A percentile compares a stretch with the other conserved stretches of the same genome.
Evolutionary conservation across 371 early-diverging fungal species (phyloP).

Genomic region (Mucor indicus): DNA sequence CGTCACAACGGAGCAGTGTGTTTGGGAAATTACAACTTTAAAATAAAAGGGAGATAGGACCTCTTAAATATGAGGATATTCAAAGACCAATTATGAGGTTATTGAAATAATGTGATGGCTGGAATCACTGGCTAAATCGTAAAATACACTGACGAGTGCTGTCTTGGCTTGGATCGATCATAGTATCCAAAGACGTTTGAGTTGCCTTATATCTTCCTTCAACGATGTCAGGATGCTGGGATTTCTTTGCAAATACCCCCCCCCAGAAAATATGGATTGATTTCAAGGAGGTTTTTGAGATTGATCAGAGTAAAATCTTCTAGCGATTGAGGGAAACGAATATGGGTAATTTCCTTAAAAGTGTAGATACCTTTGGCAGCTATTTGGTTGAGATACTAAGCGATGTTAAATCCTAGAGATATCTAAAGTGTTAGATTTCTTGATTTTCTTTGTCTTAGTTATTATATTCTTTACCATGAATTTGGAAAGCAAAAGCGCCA

Average conservation of each 20-base stretch:
- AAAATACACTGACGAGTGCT: constrained; percentile 5
- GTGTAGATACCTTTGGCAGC: constrained; percentile 12
- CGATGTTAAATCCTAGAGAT: constrained; percentile 10
- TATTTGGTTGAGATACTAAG: constrained; percentile 5
- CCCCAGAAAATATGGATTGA: constrained; percentile 8
- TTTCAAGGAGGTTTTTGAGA: constrained; percentile 4
- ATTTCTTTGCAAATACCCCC: constrained; percentile 1
- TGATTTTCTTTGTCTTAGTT: background rate
- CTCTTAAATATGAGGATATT: constrained; percentile 6
- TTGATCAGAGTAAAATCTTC: constrained; percentile 15
- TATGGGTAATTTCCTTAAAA: constrained; percentile 11
- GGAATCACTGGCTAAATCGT: constrained; percentile 7
- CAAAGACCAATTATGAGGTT: constrained; percentile 5
- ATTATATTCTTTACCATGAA: constrained; percentile 10
- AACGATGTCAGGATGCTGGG: constrained; percentile 8
- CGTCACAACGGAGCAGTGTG: no score
- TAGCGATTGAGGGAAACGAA: constrained; percentile 18
- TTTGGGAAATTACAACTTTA: no score
- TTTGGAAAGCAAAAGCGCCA: constrained; percentile 26
- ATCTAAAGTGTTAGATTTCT: background rate
- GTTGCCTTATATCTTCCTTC: constrained; percentile 15
- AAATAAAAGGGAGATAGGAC: no score
- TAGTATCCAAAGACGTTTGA: constrained; percentile 6
- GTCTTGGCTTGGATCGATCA: constrained; percentile 13
- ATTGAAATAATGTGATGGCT: constrained; percentile 3